phyloP scores from a whole-genome alignment of 345 rosid species.

The Isatis tinctoria region DNA sequence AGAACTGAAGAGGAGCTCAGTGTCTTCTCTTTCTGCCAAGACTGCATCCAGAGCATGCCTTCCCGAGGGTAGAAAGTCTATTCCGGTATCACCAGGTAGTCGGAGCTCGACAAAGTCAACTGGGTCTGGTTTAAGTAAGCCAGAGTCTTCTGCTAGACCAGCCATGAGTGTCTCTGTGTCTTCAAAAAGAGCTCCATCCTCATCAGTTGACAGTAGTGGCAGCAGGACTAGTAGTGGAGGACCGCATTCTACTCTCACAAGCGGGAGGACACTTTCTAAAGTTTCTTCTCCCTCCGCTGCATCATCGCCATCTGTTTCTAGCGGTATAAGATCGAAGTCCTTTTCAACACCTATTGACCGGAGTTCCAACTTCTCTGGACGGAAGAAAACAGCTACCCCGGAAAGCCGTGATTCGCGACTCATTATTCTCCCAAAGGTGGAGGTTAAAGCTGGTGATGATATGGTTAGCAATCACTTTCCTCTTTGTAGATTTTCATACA shows the following conservation, averaged over 20 bases:
- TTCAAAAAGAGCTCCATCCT: conserved; percentile 50
- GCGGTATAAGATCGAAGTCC: conserved; percentile 61
- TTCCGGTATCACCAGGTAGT: conserved; percentile 43
- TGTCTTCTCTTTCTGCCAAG: conserved; percentile 64
- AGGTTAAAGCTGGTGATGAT: conserved; percentile 85
- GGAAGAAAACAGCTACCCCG: conserved; percentile 55
- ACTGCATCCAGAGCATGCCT: conserved; percentile 39
- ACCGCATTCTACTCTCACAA: conserved; percentile 18
- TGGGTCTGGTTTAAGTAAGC: conserved; percentile 44
- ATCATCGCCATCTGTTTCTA: conserved; percentile 60
- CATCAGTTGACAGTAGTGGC: conserved; percentile 58
- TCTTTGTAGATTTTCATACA: background rate
- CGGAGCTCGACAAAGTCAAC: conserved; percentile 50
- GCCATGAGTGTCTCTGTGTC: conserved; percentile 47
- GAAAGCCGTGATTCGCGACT: conserved; percentile 73
- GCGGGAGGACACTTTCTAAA: conserved; percentile 53
- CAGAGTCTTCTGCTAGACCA: conserved; percentile 50
- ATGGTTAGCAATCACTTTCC: conserved; percentile 54
- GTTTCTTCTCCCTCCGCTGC: conserved; percentile 58
- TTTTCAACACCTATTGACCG: conserved; percentile 60
- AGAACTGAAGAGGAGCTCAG: conserved; percentile 68
- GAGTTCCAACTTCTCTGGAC: conserved; percentile 64
- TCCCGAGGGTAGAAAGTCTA: conserved; percentile 50
- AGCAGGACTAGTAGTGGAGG: conserved; percentile 46
- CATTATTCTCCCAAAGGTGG: conserved; percentile 92